Evolutionary conservation across 1,139 yeast genomes (phyloP), one percentile per base, ranked within the genome.

Genomic region (Sugiyamaella xylanicola): DNA sequence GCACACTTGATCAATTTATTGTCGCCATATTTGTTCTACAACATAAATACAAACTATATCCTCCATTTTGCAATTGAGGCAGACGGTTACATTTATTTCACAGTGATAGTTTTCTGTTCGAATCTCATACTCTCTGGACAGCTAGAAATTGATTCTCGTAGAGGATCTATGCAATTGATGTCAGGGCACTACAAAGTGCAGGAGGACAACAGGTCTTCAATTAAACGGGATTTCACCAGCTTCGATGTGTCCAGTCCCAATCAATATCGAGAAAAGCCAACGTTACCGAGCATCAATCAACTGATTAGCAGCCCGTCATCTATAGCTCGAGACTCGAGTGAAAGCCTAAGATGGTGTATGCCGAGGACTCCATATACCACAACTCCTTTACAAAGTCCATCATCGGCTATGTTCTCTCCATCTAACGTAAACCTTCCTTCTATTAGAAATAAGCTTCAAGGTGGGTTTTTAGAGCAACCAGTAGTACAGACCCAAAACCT

Each of bases 371-470:
- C 52, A 15, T 43, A 50, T 21, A 37, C 52, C 8, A 16, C 35
- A 7, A 54, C 52, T n/a, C 48, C 54, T 3, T 40, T 46, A 19
- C 54, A 54, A 16, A 54, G 57, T 22, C 57, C 57, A 11, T 42
- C 48, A n/a, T 37, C 43, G 9, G n/a, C 27, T 19, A 46, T 19
- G 40, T 17, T 35, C 21, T 50, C 57, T 37, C 54, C 57, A 21
- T 27, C 32, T n/a, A 54, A 42, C 45, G 40, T 46, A 22, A 54
- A 42, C 48, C 35, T 54, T 41, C 57, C 57, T 11, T 47, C 54
- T 5, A 54, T 54, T n/a, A 15, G 54, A 36, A 46, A 41, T 46
- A 46, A 46, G 17, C 46, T 54, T 51, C 37, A 54, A 40, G 19
- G 54, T 13, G 36, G 49, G 17, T 29, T 22, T 11, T n/a, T 13